A percentile compares a stretch with the other conserved stretches of the same genome.
Conservation (phyloP, 768 basidiomycete genomes). For the Cytidiella melzeri region DNA sequence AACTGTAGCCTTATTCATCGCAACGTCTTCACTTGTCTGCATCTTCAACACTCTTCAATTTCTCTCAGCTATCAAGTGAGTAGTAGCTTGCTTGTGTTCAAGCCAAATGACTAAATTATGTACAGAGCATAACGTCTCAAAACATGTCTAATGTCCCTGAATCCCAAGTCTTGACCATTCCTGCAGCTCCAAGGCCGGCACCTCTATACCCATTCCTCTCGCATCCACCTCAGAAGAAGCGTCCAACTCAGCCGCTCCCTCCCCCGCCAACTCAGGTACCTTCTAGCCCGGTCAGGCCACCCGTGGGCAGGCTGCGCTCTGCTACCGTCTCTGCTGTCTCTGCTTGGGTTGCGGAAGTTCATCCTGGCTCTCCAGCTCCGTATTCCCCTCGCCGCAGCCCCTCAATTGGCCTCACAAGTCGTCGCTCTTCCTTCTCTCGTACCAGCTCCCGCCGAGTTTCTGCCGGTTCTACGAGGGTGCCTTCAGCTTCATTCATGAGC, state of each 20-base stretch:
- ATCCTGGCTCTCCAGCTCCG: constrained; percentile 60
- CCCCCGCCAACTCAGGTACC: constrained; percentile 16
- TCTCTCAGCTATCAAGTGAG: neutral
- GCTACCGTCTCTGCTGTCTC: constrained; percentile 45
- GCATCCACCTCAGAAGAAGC: constrained; percentile 25
- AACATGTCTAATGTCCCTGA: constrained; percentile 18
- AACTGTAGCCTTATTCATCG: neutral
- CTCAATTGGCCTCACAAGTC: constrained; percentile 20
- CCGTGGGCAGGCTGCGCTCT: constrained; percentile 29
- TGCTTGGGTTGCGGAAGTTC: constrained; percentile 59
- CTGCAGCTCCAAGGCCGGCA: constrained; percentile 10
- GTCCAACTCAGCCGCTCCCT: constrained; percentile 23
- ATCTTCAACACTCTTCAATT: neutral
- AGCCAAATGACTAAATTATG: neutral
- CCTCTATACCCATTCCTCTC: constrained; percentile 25
- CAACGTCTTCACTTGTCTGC: neutral
- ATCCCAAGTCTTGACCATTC: constrained; percentile 6
- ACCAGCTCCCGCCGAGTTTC: constrained; percentile 26
- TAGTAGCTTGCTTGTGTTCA: neutral
- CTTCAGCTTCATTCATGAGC: constrained; percentile 45
- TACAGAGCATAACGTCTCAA: neutral
- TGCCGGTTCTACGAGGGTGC: constrained; percentile 31
- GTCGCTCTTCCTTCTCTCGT: constrained; percentile 24
- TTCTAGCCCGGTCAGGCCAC: constrained; percentile 9
- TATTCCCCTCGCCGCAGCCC: constrained; percentile 27